A percentile compares a stretch with the other conserved stretches of the same genome.
Conservation (phyloP, 116 monocot genomes). For the Trichopus zeylanicus region DNA sequence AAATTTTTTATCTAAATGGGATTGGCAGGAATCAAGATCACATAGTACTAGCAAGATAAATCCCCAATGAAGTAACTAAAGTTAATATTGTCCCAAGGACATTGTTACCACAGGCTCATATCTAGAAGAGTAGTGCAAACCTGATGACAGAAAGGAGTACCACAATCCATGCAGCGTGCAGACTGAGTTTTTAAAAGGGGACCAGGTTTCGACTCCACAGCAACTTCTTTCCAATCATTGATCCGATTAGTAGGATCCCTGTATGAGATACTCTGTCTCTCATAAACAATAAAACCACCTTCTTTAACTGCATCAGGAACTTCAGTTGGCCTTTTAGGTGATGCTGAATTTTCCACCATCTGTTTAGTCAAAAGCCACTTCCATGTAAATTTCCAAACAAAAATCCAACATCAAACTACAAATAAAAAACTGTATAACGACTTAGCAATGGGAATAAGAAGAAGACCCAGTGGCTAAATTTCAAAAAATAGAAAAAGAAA, state of each 20-base stretch:
- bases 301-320: conserved; percentile 75
- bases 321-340: conserved; percentile 58
- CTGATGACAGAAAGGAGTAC: conserved; percentile 99
- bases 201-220: conserved; percentile 66
- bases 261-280: conserved; percentile 65
- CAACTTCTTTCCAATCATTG: conserved; percentile 95
- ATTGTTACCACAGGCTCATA: neutral
- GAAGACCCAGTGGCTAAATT: neutral
- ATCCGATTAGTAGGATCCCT: conserved; percentile 67
- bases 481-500: neutral
- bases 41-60: too few species aligned
- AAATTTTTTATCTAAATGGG: too few species aligned
- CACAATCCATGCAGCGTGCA: conserved; percentile 99
- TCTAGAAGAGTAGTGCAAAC: conserved; percentile 17
- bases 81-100: too few species aligned
- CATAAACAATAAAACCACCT: conserved; percentile 82
- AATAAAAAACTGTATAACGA: neutral
- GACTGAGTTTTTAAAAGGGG: conserved; percentile 91
- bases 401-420: neutral
- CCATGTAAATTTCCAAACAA: conserved; percentile 2
- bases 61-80: neutral
- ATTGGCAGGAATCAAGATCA: neutral
- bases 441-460: neutral
- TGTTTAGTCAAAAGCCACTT: conserved; percentile 10
- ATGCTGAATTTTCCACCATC: conserved; percentile 21